Evolutionary conservation across 2,329 filamentous ascomycete species (phyloP).

Genomic region (Simplicillium aogashimaense): DNA sequence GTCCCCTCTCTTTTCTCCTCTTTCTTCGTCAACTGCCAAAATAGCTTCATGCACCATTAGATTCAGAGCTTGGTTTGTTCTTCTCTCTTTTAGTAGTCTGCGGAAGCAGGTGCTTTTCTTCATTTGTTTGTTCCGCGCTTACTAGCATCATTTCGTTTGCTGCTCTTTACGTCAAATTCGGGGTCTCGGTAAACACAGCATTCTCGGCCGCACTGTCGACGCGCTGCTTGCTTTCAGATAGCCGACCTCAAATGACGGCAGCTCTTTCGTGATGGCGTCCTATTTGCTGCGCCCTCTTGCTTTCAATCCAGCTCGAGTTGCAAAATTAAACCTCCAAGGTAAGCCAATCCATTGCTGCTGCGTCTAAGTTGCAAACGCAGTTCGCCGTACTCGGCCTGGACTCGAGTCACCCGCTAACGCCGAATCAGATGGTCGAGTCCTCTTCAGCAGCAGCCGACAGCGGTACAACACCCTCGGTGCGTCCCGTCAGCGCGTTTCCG

Average conservation of each 20-base stretch:
- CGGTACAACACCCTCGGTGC: conserved; percentile 27
- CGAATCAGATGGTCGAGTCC: conserved; percentile 9
- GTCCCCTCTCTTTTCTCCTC: too few relatives aligned
- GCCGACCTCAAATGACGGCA: conserved; percentile 17
- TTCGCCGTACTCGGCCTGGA: neutral
- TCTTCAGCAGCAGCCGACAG: conserved; percentile 18
- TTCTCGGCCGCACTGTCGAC: neutral
- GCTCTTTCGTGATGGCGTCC: conserved; percentile 20
- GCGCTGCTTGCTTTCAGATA: neutral
- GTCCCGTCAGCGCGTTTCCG: conserved; percentile 16
- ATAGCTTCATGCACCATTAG: too few relatives aligned
- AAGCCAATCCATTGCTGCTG: conserved; percentile 2
- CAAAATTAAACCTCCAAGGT: conserved; percentile 15
- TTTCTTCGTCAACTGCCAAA: too few relatives aligned
- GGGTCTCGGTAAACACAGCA: too few relatives aligned
- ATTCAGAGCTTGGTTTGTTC: too few relatives aligned
- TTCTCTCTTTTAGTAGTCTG: too few relatives aligned
- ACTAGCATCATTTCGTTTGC: too few relatives aligned
- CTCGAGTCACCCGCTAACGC: too few relatives aligned
- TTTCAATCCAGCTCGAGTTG: conserved; percentile 16
- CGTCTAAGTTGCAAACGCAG: neutral
- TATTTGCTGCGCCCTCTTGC: conserved; percentile 22
- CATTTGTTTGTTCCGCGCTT: too few relatives aligned
- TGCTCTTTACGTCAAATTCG: too few relatives aligned
- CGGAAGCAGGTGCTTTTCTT: too few relatives aligned